phyloP scores from a whole-genome alignment of 1,284 basidiomycete genomes.

The Ustanciosporium gigantosporum region DNA sequence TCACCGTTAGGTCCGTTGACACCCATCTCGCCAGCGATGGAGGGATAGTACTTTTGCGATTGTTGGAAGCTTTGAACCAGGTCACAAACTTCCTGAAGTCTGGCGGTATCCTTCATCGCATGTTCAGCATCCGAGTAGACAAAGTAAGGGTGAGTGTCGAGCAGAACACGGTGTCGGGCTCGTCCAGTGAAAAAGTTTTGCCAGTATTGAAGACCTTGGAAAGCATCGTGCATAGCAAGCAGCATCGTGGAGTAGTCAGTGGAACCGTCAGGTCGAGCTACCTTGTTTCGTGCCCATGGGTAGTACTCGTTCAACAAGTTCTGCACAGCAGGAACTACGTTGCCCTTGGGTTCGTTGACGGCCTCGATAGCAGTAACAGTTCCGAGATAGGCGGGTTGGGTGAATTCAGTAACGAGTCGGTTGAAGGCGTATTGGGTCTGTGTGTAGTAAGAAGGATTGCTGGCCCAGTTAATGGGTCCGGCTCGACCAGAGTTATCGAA shows the following conservation, averaged over 20 bases:
- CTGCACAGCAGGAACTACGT: slow-evolving; percentile 20
- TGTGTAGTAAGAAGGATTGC: slow-evolving; percentile 70
- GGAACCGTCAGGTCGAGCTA: slow-evolving; percentile 35
- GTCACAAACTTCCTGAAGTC: slow-evolving; percentile 41
- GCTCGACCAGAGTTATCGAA: slow-evolving; percentile 70
- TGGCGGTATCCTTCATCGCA: slow-evolving; percentile 28
- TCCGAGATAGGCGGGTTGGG: slow-evolving; percentile 35
- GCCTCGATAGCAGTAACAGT: slow-evolving; percentile 52
- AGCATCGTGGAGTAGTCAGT: slow-evolving; percentile 40
- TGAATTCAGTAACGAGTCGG: slow-evolving; percentile 59
- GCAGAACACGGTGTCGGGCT: slow-evolving; percentile 38
- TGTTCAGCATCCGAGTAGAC: slow-evolving; percentile 45
- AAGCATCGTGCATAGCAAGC: slow-evolving; percentile 77
- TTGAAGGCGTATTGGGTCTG: slow-evolving; percentile 75
- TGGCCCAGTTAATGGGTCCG: slow-evolving; percentile 74
- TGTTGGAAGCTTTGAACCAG: slow-evolving; percentile 16
- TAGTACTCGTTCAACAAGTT: slow-evolving; percentile 37
- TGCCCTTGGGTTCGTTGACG: slow-evolving; percentile 56
- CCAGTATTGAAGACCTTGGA: slow-evolving; percentile 73
- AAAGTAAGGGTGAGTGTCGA: slow-evolving; percentile 54
- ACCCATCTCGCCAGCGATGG: slow-evolving; percentile 44
- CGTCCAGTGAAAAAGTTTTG: slow-evolving; percentile 62
- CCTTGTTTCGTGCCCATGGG: slow-evolving; percentile 47
- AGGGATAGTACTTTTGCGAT: slow-evolving; percentile 45
- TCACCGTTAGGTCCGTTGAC: slow-evolving; percentile 49